Conservation (phyloP, 2,329 filamentous ascomycete species). For the Zymoseptoria pseudotritici region DNA sequence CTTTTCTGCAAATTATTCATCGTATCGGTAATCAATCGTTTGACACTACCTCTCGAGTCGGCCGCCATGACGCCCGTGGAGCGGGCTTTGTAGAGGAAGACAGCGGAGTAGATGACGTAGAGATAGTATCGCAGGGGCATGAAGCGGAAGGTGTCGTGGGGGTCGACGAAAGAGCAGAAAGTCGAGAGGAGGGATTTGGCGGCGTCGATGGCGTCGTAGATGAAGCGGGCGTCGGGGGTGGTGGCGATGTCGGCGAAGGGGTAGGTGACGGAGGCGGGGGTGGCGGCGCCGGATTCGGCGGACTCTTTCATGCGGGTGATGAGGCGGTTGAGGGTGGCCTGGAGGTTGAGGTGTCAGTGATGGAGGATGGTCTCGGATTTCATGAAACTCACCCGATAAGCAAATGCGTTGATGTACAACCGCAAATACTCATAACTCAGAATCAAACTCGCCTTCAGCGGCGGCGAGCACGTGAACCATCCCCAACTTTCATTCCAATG, state of each 20-base stretch:
- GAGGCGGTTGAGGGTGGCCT: conserved; percentile 27
- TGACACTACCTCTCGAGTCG: conserved; percentile 49
- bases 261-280: conserved; percentile 10
- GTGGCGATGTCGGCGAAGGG: conserved; percentile 41
- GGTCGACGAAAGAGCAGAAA: conserved; percentile 53
- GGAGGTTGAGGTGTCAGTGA: conserved; percentile 7
- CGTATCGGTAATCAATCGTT: conserved; percentile 51
- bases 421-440: conserved; percentile 59
- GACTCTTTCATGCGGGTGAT: conserved; percentile 21
- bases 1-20: conserved; percentile 54
- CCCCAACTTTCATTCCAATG: conserved; percentile 30
- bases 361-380: too few species aligned
- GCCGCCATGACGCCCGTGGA: conserved; percentile 53
- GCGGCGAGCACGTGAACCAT: conserved; percentile 36
- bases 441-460: conserved; percentile 53
- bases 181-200: conserved; percentile 55
- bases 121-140: conserved; percentile 60
- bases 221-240: conserved; percentile 57
- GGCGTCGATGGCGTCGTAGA: conserved; percentile 59
- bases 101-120: conserved; percentile 56
- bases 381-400: conserved; percentile 47
- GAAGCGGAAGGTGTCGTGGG: conserved; percentile 51
- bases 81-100: conserved; percentile 58
- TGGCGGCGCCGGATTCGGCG: conserved; percentile 17
- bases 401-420: conserved; percentile 60